Percentiles rank a stretch among this genome's conserved stretches.
phyloP scores from a whole-genome alignment of 2,329 filamentous ascomycete genomes.

The Colletotrichum karsti region DNA sequence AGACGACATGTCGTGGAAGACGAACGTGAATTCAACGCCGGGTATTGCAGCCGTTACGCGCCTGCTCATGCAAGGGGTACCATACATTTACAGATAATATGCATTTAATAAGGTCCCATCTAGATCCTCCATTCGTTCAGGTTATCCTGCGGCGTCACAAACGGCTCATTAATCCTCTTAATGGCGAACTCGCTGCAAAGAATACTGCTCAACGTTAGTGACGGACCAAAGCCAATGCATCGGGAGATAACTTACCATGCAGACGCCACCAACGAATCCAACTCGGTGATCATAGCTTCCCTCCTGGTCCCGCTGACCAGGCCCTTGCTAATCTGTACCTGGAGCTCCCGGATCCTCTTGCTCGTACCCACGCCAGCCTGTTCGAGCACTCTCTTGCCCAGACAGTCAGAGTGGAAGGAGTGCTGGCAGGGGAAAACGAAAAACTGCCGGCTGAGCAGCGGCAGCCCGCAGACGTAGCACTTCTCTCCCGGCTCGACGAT shows the following conservation, averaged over 20 bases:
- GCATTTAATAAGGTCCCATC: slow-evolving; percentile 25
- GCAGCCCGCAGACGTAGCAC: slow-evolving; percentile 88
- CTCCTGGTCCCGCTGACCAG: slow-evolving; percentile 74
- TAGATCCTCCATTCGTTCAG: slow-evolving; percentile 81
- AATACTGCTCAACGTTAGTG: slow-evolving; percentile 66
- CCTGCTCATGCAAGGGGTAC: slow-evolving; percentile 19
- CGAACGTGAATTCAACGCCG: slow-evolving; percentile 8
- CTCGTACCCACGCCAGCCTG: slow-evolving; percentile 80
- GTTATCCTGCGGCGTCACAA: slow-evolving; percentile 79
- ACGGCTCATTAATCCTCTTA: slow-evolving; percentile 92
- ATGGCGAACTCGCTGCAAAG: slow-evolving; percentile 95
- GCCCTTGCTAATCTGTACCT: slow-evolving; percentile 83
- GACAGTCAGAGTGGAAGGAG: slow-evolving; percentile 94
- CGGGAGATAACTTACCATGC: slow-evolving; percentile 71
- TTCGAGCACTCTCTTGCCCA: slow-evolving; percentile 86
- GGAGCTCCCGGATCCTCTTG: slow-evolving; percentile 84
- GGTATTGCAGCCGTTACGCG: slow-evolving; percentile 26
- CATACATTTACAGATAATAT: slow-evolving; percentile 13
- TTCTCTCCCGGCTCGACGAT: slow-evolving; percentile 97
- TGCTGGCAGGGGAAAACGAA: slow-evolving; percentile 99
- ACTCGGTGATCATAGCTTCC: slow-evolving; percentile 84
- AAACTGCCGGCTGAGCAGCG: slow-evolving; percentile 89
- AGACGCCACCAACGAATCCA: slow-evolving; percentile 91
- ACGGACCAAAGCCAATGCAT: background rate
- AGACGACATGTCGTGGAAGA: background rate